Conservation (phyloP, 306 rosid genomes). For the Trichosanthes cucumerina region DNA sequence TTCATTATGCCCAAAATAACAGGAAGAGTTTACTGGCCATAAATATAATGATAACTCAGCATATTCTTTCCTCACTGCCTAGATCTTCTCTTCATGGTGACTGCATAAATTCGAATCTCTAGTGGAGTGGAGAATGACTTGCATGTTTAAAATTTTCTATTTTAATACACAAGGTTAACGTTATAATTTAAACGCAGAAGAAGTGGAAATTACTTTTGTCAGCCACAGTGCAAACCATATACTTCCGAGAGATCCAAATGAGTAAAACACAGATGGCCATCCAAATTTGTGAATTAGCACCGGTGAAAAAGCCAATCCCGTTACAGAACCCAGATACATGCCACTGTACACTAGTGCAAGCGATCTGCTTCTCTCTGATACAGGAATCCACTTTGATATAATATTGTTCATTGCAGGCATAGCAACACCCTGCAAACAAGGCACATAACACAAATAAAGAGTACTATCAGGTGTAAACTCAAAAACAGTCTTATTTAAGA, state of each 20-base stretch:
- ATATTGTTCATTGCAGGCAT: slow-evolving; percentile 99
- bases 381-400: slow-evolving; percentile 91
- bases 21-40: background rate
- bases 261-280: slow-evolving; percentile 94
- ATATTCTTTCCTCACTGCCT: background rate
- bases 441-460: background rate
- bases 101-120: background rate
- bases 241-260: slow-evolving; percentile 96
- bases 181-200: background rate
- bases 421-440: slow-evolving; percentile 82
- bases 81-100: background rate
- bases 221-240: slow-evolving; percentile 90
- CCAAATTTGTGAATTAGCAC: slow-evolving; percentile 60
- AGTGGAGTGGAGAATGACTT: background rate
- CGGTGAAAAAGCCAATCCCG: slow-evolving; percentile 83
- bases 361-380: slow-evolving; percentile 96
- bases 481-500: background rate
- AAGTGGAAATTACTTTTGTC: slow-evolving; percentile 43
- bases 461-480: background rate
- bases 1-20: background rate
- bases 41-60: background rate
- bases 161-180: background rate
- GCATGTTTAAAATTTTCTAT: background rate
- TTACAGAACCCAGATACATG: slow-evolving; percentile 98
- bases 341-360: slow-evolving; percentile 92